Evolutionary conservation across 192 early-diverging fungal species (phyloP), one percentile per base, ranked within the genome.

Genomic region (Oehlia diaphana): DNA sequence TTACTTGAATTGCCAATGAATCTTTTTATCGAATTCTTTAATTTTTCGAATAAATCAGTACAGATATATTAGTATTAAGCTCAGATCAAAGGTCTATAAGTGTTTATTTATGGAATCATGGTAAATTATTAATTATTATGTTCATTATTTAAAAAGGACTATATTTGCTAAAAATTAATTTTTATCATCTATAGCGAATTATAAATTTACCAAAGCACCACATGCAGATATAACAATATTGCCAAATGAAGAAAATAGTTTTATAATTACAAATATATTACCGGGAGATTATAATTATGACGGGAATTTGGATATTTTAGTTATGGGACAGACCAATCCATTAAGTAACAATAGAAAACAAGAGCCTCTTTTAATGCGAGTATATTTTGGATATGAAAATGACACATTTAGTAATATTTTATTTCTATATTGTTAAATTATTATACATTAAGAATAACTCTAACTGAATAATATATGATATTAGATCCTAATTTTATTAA

Each of bases 241-340:
- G 2, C 23, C 63, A 31, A 84, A 84, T 53, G 47, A 81, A 1
- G 75, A 79, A 12, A 75, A 73, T 35, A 82, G 82, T 5, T 81
- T 90, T 61, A 78, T 89, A 4, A 91, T 93, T 58, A 92, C 88
- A 72, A 95, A 94, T 77, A 88, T 95, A 31, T 85, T 96, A 16
- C 91, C 94, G 3, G 94, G 93, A 58, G 96, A 98, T 81, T 98
- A 90, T 70, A 93, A 97, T 79, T 92, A 94, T 81, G 96, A 98
- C 82, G 96, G 96, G 8, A 86, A 91, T 21, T 80, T 96, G 65
- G 96, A 98, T 85, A 65, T 97, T 6, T 84, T 98, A 12, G 81
- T 96, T 10, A 92, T 95, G 92, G 92, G 91, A 33, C 87, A 87
- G 77, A 67, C 79, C 49, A 80, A 78, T 73, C 82, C 76, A 61